These are phyloP conservation scores for Lyophyllum shimeji DNA, from an alignment of 768 basidiomycete genomes.

Conservation along the genomic window DNA sequence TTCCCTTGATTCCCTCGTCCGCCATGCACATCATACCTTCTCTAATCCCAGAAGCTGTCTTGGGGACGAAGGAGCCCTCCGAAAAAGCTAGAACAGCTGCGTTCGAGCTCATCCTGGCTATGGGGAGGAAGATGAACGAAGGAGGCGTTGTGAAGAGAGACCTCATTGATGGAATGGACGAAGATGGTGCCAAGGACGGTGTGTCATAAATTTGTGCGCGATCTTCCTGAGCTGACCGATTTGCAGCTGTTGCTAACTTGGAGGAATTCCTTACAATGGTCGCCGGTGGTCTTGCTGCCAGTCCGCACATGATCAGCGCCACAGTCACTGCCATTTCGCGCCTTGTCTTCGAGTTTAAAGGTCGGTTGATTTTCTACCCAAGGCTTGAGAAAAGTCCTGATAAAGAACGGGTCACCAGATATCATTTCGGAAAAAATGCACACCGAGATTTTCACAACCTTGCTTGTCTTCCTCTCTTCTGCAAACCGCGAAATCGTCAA, in stretches of 20 bases:
- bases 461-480: constrained; percentile 89
- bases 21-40: constrained; percentile 84
- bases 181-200: constrained; percentile 53
- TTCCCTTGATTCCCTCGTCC: constrained; percentile 65
- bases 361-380: constrained; percentile 37
- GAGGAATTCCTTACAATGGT: constrained; percentile 98
- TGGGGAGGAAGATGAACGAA: constrained; percentile 89
- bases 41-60: constrained; percentile 89
- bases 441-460: constrained; percentile 80
- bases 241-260: constrained; percentile 63
- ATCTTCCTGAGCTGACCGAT: constrained; percentile 3
- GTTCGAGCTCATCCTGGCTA: constrained; percentile 85
- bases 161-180: constrained; percentile 83
- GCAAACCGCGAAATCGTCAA: constrained; percentile 98
- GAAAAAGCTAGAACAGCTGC: constrained; percentile 88
- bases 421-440: constrained; percentile 69
- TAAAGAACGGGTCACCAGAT: constrained; percentile 40
- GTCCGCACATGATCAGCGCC: constrained; percentile 98
- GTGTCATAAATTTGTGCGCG: constrained; percentile 32
- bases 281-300: constrained; percentile 88
- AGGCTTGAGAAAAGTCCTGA: neutral
- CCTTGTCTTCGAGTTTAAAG: constrained; percentile 94
- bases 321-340: constrained; percentile 93
- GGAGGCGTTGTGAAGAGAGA: constrained; percentile 82
- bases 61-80: constrained; percentile 96